These are phyloP conservation scores for Lumnitzera littorea DNA, from an alignment of 345 rosid species.

Conservation along the genomic window DNA sequence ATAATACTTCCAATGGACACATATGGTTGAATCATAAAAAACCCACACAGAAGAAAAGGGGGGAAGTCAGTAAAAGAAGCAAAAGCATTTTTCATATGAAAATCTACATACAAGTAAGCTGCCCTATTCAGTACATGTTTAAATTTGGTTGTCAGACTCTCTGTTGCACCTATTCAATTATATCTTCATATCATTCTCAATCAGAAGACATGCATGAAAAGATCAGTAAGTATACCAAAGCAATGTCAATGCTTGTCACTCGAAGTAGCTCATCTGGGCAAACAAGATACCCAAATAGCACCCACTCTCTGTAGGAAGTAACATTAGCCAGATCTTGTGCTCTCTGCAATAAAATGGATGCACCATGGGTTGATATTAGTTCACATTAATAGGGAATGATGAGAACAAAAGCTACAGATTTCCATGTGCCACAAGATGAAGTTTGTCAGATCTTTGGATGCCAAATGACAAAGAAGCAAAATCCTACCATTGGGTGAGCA, in stretches of 20 bases:
- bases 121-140: too few species aligned
- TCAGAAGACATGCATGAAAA: conserved; percentile 3
- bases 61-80: too few species aligned
- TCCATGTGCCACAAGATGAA: too few species aligned
- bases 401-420: too few species aligned
- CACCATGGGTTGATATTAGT: neutral
- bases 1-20: too few species aligned
- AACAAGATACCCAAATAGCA: conserved; percentile 92
- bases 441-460: neutral
- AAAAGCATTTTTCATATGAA: too few species aligned
- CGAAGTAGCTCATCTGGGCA: conserved; percentile 99
- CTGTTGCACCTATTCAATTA: too few species aligned
- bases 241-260: conserved; percentile 96
- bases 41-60: too few species aligned
- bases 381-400: neutral
- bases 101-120: too few species aligned
- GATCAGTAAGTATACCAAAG: conserved; percentile 46
- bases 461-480: conserved; percentile 1
- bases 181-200: conserved; percentile 1
- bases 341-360: conserved; percentile 47
- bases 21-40: too few species aligned
- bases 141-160: too few species aligned
- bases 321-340: conserved; percentile 99
- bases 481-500: conserved; percentile 91
- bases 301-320: conserved; percentile 96